Evolutionary conservation across 768 basidiomycete genomes (phyloP).

Genomic region (Leccinum barrowsii): DNA sequence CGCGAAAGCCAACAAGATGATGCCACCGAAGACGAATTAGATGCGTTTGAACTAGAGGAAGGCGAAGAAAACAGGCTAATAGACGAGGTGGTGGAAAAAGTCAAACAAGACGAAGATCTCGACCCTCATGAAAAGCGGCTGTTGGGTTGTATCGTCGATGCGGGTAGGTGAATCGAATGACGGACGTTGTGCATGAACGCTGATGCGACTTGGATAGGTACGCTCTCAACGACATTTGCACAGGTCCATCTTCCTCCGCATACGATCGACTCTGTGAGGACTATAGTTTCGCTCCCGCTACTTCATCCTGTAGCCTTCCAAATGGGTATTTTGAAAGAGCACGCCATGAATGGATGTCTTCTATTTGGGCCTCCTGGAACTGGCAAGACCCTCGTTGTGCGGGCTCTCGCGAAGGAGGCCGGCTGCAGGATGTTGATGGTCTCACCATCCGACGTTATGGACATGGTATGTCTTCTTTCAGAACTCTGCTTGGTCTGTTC

Average conservation of each 20-base stretch:
- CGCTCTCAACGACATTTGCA: slow-evolving; percentile 79
- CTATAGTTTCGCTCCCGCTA: slow-evolving; percentile 85
- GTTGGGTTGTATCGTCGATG: slow-evolving; percentile 82
- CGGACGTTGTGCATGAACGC: not conserved
- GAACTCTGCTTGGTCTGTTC: not conserved
- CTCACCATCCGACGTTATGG: slow-evolving; percentile 92
- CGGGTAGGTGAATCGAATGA: slow-evolving; percentile 42
- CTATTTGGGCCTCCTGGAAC: slow-evolving; percentile 91
- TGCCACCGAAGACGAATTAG: slow-evolving; percentile 29
- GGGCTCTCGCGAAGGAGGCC: slow-evolving; percentile 89
- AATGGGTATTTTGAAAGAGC: slow-evolving; percentile 85
- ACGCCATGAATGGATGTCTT: slow-evolving; percentile 87
- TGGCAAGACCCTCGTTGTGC: slow-evolving; percentile 88
- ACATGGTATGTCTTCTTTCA: slow-evolving; percentile 63
- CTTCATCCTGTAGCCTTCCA: slow-evolving; percentile 85
- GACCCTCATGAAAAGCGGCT: slow-evolving; percentile 80
- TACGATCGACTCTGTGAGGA: slow-evolving; percentile 90
- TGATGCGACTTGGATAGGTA: slow-evolving; percentile 37
- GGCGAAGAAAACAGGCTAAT: slow-evolving; percentile 21
- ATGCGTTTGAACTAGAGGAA: slow-evolving; percentile 34
- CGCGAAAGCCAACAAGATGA: slow-evolving; percentile 37
- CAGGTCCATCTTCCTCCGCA: slow-evolving; percentile 86
- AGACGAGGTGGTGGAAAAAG: slow-evolving; percentile 73
- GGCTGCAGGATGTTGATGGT: slow-evolving; percentile 91
- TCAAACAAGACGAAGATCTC: slow-evolving; percentile 73